Conservation (phyloP, 1,284 basidiomycete genomes). For the Violaceomyces palustris region DNA sequence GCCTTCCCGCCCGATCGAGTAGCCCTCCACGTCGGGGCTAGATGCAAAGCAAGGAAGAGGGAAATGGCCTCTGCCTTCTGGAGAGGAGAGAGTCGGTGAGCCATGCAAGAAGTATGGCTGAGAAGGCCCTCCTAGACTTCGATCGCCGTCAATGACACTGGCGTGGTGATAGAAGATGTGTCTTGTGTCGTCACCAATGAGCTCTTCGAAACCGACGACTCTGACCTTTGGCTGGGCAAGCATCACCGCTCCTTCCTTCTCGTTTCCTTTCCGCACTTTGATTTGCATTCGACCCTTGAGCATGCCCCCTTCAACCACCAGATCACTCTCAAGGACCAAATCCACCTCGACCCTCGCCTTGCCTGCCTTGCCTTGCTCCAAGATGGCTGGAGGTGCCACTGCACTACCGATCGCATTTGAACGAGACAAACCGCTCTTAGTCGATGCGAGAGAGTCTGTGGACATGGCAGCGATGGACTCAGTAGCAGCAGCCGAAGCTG, state of each 20-base stretch:
- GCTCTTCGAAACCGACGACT: constrained; percentile 77
- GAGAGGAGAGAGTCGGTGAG: constrained; percentile 31
- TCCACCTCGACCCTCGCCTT: constrained; percentile 78
- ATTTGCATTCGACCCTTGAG: constrained; percentile 71
- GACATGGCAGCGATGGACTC: constrained; percentile 1
- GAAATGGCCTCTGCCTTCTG: constrained; percentile 56
- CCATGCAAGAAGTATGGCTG: constrained; percentile 49
- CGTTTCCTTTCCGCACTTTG: constrained; percentile 61
- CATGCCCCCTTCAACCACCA: constrained; percentile 74
- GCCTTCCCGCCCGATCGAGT: constrained; percentile 59
- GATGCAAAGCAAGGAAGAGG: constrained; percentile 57
- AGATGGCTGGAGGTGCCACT: constrained; percentile 17
- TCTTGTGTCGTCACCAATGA: constrained; percentile 62
- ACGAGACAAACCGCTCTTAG: constrained; percentile 9
- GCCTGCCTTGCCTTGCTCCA: constrained; percentile 40
- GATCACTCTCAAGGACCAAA: constrained; percentile 69
- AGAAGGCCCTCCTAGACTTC: constrained; percentile 33
- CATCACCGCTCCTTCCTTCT: constrained; percentile 59
- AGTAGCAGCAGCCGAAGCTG: constrained; percentile 11
- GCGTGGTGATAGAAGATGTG: constrained; percentile 82
- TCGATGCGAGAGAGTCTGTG: not conserved
- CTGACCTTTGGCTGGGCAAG: constrained; percentile 76
- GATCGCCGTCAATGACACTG: constrained; percentile 57
- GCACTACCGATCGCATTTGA: constrained; percentile 9
- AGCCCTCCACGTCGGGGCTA: constrained; percentile 66